These are phyloP conservation scores for Pyrrhoderma lamaoense DNA, from an alignment of 1,284 basidiomycete genomes.

Conservation along the genomic window DNA sequence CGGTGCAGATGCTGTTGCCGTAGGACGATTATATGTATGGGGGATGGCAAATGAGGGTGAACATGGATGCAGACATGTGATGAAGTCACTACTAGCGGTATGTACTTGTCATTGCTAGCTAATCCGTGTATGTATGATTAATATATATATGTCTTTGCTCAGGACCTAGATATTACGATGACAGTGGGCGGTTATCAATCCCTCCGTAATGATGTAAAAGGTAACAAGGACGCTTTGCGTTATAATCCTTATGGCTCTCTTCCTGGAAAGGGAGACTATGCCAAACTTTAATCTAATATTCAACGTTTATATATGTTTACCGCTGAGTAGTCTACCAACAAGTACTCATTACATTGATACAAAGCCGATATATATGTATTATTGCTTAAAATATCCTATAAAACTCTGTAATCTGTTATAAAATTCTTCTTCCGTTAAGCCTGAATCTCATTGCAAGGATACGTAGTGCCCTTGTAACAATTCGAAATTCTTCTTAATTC, in stretches of 20 bases:
- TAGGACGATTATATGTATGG: conserved; percentile 44
- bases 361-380: no score
- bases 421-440: no score
- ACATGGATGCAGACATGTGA: conserved; percentile 45
- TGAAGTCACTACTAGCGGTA: conserved; percentile 49
- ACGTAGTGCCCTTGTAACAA: no score
- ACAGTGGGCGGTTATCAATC: conserved; percentile 40
- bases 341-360: no score
- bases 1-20: conserved; percentile 39
- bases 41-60: conserved; percentile 45
- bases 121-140: background rate
- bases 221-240: conserved; percentile 31
- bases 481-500: no score
- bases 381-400: no score
- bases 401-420: no score
- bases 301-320: no score
- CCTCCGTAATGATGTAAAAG: conserved; percentile 32
- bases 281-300: conserved; percentile 33
- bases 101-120: background rate
- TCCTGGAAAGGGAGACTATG: conserved; percentile 32
- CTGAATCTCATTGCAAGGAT: no score
- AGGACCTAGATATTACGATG: conserved; percentile 54
- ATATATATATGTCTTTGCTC: background rate
- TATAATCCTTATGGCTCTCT: conserved; percentile 34
- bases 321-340: no score